Evolutionary conservation across 768 basidiomycete species (phyloP).

Genomic region (Clavaria fumosa): DNA sequence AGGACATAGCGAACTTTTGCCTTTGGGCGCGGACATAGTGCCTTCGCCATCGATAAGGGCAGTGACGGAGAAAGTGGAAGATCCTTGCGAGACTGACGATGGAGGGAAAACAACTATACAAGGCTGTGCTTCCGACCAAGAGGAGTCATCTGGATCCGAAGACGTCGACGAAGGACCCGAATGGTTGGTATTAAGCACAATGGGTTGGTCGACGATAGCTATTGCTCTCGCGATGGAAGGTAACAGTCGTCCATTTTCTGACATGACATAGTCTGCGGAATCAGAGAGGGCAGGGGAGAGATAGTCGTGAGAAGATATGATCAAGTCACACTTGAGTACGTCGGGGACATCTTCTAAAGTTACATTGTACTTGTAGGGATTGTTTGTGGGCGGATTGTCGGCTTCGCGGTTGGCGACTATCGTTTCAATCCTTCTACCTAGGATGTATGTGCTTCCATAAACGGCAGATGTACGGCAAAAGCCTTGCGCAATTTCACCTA

Average conservation of each 20-base stretch:
- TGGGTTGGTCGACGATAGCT: slow-evolving; percentile 23
- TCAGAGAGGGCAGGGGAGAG: slow-evolving; percentile 17
- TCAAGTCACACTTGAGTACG: slow-evolving; percentile 33
- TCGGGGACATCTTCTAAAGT: slow-evolving; percentile 48
- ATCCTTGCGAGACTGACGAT: slow-evolving; percentile 34
- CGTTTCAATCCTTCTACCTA: slow-evolving; percentile 32
- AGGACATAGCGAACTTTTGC: slow-evolving; percentile 36
- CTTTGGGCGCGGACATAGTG: slow-evolving; percentile 57
- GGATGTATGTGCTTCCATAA: slow-evolving; percentile 54
- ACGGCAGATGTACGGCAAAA: slow-evolving; percentile 84
- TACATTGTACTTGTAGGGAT: slow-evolving; percentile 26
- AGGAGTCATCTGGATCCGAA: slow-evolving; percentile 1
- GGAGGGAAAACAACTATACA: slow-evolving; percentile 72
- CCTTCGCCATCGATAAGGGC: slow-evolving; percentile 57
- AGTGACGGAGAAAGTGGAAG: slow-evolving; percentile 35
- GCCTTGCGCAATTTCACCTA: slow-evolving; percentile 86
- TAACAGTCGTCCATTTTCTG: slow-evolving; percentile 1
- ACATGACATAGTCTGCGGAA: slow-evolving; percentile 11
- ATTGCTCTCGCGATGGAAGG: slow-evolving; percentile 18
- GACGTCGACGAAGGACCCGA: background rate
- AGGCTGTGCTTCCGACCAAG: slow-evolving; percentile 41
- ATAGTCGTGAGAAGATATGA: slow-evolving; percentile 34
- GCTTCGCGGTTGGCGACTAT: background rate
- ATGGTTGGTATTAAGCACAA: slow-evolving; percentile 14
- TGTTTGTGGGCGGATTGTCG: slow-evolving; percentile 4